These are phyloP conservation scores for Eucalyptus guilfoylei DNA, from an alignment of 345 rosid genomes.

Conservation along the genomic window DNA sequence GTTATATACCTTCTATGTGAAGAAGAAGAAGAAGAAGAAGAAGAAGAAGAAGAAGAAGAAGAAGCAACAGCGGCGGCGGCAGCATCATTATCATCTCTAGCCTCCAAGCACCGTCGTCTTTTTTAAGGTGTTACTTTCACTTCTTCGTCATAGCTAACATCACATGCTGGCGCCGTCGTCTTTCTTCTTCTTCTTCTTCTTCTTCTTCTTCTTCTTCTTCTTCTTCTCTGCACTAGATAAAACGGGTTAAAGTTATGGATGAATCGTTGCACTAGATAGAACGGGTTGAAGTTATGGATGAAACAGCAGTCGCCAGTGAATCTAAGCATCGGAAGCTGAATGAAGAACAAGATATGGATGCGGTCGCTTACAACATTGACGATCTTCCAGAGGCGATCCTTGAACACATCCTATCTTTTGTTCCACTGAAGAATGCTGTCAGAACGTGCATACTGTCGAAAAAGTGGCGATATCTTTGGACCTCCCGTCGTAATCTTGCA, in stretches of 20 bases:
- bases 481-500: not conserved
- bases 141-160: not conserved
- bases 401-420: not conserved
- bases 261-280: not conserved
- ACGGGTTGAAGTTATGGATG: not conserved
- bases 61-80: no score
- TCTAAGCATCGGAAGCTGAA: not conserved
- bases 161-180: accelerated
- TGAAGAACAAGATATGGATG: not conserved
- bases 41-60: not conserved
- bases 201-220: not conserved
- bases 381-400: not conserved
- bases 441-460: not conserved
- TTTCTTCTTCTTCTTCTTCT: not conserved
- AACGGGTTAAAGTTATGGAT: not conserved
- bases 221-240: not conserved
- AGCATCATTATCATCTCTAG: not conserved
- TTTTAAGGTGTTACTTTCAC: not conserved
- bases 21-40: not conserved
- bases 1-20: not conserved
- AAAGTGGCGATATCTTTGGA: not conserved
- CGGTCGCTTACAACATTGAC: not conserved
- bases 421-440: not conserved
- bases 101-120: not conserved
- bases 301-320: not conserved